These are phyloP conservation scores for Haematococcus lacustris DNA, from an alignment of 139 green algal species.

Conservation along the genomic window DNA sequence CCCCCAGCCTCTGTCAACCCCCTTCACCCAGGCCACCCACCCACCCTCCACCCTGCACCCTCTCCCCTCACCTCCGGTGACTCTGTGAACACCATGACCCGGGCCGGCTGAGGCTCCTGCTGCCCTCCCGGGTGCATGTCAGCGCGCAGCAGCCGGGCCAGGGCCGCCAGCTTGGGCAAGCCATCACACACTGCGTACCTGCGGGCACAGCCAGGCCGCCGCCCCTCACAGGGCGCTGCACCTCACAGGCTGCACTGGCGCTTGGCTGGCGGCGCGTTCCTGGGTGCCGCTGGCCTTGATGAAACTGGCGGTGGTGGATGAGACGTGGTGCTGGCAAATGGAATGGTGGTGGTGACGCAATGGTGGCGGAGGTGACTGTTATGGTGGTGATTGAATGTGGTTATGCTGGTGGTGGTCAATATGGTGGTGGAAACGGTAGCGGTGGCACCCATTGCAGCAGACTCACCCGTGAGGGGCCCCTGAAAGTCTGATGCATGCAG, in stretches of 20 bases:
- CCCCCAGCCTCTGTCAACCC: neutral
- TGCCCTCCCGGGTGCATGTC: constrained; percentile 42
- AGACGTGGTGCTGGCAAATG: too few relatives aligned
- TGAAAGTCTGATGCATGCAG: neutral
- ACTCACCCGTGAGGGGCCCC: neutral
- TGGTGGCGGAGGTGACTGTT: too few relatives aligned
- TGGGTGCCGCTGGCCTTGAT: neutral
- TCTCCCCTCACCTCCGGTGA: constrained; percentile 2
- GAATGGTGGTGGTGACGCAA: too few relatives aligned
- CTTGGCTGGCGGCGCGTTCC: neutral
- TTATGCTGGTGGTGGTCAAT: too few relatives aligned
- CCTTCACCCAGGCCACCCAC: neutral
- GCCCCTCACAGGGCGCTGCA: neutral
- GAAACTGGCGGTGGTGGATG: neutral
- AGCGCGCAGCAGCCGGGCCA: constrained; percentile 45
- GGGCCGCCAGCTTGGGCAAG: constrained; percentile 35
- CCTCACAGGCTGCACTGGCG: neutral
- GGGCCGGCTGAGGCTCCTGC: constrained; percentile 36
- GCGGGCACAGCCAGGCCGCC: neutral
- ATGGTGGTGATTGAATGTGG: too few relatives aligned
- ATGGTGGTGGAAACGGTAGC: too few relatives aligned
- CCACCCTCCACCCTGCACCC: neutral
- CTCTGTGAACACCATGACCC: constrained; percentile 52
- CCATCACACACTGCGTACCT: constrained; percentile 42
- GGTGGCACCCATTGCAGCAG: too few relatives aligned